These are phyloP conservation scores for Stachybotrys echinatus DNA, from an alignment of 2,329 filamentous ascomycete species.

Conservation along the genomic window DNA sequence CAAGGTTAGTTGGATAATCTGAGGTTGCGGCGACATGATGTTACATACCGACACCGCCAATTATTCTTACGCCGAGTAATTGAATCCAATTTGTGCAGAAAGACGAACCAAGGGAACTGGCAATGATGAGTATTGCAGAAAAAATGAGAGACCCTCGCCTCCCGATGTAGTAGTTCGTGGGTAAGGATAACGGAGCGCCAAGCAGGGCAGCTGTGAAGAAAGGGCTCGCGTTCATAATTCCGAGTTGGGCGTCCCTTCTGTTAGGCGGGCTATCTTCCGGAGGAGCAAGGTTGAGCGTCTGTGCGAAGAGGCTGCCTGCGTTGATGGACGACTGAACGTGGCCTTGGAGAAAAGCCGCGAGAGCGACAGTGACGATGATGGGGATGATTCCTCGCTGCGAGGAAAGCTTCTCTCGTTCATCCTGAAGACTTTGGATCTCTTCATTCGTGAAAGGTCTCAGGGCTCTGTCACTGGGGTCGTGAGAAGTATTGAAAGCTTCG, in stretches of 20 bases:
- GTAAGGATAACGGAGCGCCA: slow-evolving; percentile 29
- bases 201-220: slow-evolving; percentile 29
- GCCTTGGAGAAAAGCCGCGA: slow-evolving; percentile 37
- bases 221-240: slow-evolving; percentile 29
- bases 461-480: neutral
- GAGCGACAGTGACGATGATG: slow-evolving; percentile 31
- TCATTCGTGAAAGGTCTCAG: slow-evolving; percentile 14
- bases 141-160: slow-evolving; percentile 30
- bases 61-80: slow-evolving; percentile 22
- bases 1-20: no score
- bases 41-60: slow-evolving; percentile 24
- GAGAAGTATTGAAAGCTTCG: neutral
- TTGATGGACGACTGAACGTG: slow-evolving; percentile 36
- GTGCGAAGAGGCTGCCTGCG: slow-evolving; percentile 24
- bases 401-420: slow-evolving; percentile 24
- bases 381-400: slow-evolving; percentile 24
- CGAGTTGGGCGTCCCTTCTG: slow-evolving; percentile 8
- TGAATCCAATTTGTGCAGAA: slow-evolving; percentile 23
- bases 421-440: slow-evolving; percentile 22
- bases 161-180: slow-evolving; percentile 31
- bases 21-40: no score
- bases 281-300: slow-evolving; percentile 2
- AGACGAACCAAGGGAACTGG: slow-evolving; percentile 28
- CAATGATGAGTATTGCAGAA: slow-evolving; percentile 30
- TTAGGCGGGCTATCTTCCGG: neutral